Conservation (phyloP, 2,329 filamentous ascomycete genomes). For the Calycina marina region DNA sequence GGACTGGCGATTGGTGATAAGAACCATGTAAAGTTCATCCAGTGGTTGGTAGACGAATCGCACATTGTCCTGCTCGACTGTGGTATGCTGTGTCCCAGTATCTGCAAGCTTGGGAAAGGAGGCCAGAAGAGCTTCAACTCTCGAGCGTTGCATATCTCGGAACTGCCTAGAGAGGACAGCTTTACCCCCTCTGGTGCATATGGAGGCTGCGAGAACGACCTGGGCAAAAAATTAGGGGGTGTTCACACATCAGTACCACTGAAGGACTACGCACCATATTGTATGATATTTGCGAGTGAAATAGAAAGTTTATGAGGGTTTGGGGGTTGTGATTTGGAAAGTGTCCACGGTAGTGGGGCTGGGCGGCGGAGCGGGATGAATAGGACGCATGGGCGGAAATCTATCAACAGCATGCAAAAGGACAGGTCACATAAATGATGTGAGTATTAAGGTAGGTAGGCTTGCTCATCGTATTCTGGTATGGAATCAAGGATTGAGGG, state of each 20-base stretch:
- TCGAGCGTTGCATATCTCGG: conserved; percentile 89
- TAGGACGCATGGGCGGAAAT: no score
- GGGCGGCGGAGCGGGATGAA: no score
- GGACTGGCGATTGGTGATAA: conserved; percentile 98
- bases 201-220: conserved; percentile 97
- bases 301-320: neutral
- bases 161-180: conserved; percentile 96
- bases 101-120: conserved; percentile 97
- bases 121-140: conserved; percentile 90
- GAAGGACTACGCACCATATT: conserved; percentile 10
- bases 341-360: no score
- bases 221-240: conserved; percentile 25
- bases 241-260: neutral
- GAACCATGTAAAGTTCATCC: conserved; percentile 98
- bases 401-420: no score
- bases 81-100: conserved; percentile 92
- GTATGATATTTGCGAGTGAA: no score
- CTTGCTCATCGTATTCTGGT: no score
- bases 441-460: no score
- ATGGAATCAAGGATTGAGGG: no score
- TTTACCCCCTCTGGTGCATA: conserved; percentile 97
- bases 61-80: conserved; percentile 97
- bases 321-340: conserved; percentile 4
- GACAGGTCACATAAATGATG: no score
- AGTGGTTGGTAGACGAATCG: conserved; percentile 98